phyloP scores from a whole-genome alignment of 441 rosid species.

The Gossypium davidsonii region DNA sequence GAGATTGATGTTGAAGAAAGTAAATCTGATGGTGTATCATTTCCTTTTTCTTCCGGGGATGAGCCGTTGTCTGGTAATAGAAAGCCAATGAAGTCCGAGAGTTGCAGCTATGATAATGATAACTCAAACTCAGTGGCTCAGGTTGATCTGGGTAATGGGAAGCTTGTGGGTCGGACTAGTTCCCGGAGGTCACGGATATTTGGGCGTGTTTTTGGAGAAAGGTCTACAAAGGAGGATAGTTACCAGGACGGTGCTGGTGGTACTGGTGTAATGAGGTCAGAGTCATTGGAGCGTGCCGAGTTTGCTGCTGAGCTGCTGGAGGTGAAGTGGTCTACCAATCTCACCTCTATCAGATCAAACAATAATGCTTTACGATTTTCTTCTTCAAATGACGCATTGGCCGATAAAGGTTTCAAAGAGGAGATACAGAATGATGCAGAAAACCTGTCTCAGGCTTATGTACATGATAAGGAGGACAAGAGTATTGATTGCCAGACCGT shows the following conservation, averaged over 20 bases:
- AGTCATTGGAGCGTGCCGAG: slow-evolving; percentile 75
- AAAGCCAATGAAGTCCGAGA: slow-evolving; percentile 47
- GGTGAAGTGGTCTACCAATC: slow-evolving; percentile 79
- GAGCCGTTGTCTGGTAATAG: slow-evolving; percentile 23
- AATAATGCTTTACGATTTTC: slow-evolving; percentile 26
- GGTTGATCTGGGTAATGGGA: slow-evolving; percentile 30
- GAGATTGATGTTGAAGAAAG: slow-evolving; percentile 55
- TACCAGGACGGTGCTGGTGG: slow-evolving; percentile 29
- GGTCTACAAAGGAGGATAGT: slow-evolving; percentile 38
- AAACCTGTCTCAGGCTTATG: slow-evolving; percentile 13
- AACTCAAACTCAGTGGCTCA: slow-evolving; percentile 20
- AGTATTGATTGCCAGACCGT: slow-evolving; percentile 11
- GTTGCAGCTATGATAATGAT: slow-evolving; percentile 38
- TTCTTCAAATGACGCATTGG: slow-evolving; percentile 16
- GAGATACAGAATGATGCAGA: slow-evolving; percentile 21
- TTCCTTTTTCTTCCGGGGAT: slow-evolving; percentile 53
- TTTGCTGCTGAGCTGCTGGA: slow-evolving; percentile 86
- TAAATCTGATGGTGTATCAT: slow-evolving; percentile 39
- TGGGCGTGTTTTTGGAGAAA: slow-evolving; percentile 67
- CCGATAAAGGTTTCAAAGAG: slow-evolving; percentile 13
- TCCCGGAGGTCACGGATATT: slow-evolving; percentile 50
- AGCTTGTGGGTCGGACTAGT: slow-evolving; percentile 41
- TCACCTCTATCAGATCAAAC: slow-evolving; percentile 33
- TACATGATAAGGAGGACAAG: slow-evolving; percentile 15
- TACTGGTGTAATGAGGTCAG: slow-evolving; percentile 28